These are phyloP conservation scores for Hirsutella thompsonii DNA, from an alignment of 2,329 filamentous ascomycete genomes.

Conservation along the genomic window DNA sequence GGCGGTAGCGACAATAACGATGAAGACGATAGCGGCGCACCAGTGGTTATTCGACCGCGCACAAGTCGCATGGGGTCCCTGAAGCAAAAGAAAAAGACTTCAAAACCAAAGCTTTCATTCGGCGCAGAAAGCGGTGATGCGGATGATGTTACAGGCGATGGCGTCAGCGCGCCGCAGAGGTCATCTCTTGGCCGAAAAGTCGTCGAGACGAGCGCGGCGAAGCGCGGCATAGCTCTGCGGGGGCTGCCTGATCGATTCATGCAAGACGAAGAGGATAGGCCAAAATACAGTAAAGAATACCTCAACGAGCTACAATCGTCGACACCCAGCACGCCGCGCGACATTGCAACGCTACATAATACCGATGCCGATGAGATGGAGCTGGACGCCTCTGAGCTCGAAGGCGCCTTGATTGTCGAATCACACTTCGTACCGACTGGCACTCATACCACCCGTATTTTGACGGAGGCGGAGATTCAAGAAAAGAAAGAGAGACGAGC, in stretches of 20 bases:
- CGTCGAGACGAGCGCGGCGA: conserved; percentile 53
- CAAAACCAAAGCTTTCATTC: conserved; percentile 58
- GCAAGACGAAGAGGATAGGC: conserved; percentile 51
- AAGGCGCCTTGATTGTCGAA: conserved; percentile 53
- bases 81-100: conserved; percentile 53
- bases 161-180: conserved; percentile 52
- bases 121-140: conserved; percentile 42
- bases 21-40: conserved; percentile 30
- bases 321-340: conserved; percentile 69
- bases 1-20: conserved; percentile 14
- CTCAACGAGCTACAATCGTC: conserved; percentile 75
- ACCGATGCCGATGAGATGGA: conserved; percentile 38
- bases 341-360: conserved; percentile 33
- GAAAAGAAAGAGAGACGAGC: conserved; percentile 85
- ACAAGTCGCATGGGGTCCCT: conserved; percentile 32
- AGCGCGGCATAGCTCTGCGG: conserved; percentile 33
- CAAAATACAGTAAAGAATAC: conserved; percentile 76
- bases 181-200: conserved; percentile 50
- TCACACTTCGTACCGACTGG: conserved; percentile 19
- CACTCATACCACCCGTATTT: conserved; percentile 39
- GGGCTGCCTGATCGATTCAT: conserved; percentile 40
- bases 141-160: conserved; percentile 34
- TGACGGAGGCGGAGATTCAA: conserved; percentile 72
- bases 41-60: conserved; percentile 35
- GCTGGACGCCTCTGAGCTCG: conserved; percentile 46